phyloP scores from a whole-genome alignment of 495 filamentous ascomycete species.

The Hypoxylon trugodes region DNA sequence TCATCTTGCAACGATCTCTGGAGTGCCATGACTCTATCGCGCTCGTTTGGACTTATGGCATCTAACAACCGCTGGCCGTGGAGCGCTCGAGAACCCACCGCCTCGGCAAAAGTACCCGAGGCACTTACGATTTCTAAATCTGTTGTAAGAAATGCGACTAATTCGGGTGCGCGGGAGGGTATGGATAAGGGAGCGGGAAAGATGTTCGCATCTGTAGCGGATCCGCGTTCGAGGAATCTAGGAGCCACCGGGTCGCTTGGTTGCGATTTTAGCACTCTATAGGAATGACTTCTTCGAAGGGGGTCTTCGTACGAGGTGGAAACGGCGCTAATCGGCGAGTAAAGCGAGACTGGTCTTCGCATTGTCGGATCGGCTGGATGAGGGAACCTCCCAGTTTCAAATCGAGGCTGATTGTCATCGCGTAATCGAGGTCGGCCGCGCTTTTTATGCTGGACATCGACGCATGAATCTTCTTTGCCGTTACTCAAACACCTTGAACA shows the following conservation, averaged over 20 bases:
- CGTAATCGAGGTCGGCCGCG: conserved; percentile 89
- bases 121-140: conserved; percentile 64
- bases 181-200: conserved; percentile 57
- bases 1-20: conserved; percentile 58
- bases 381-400: conserved; percentile 58
- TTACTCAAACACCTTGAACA: conserved; percentile 68
- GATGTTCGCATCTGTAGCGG: conserved; percentile 54
- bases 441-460: conserved; percentile 97
- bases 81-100: conserved; percentile 54
- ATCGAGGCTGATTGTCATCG: conserved; percentile 73
- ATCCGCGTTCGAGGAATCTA: conserved; percentile 57
- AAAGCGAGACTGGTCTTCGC: conserved; percentile 56
- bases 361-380: conserved; percentile 51
- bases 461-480: conserved; percentile 81
- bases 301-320: conserved; percentile 53
- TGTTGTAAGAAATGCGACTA: conserved; percentile 64
- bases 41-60: conserved; percentile 57
- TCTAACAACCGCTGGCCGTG: conserved; percentile 57
- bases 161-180: conserved; percentile 49
- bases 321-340: conserved; percentile 45
- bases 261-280: conserved; percentile 69
- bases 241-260: conserved; percentile 54
- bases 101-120: conserved; percentile 59
- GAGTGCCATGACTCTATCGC: conserved; percentile 57
- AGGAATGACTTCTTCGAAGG: conserved; percentile 59